A percentile compares a stretch with the other conserved stretches of the same genome.
Evolutionary conservation across 2,329 filamentous ascomycete genomes (phyloP).

Genomic region (Colletotrichum nymphaeae): DNA sequence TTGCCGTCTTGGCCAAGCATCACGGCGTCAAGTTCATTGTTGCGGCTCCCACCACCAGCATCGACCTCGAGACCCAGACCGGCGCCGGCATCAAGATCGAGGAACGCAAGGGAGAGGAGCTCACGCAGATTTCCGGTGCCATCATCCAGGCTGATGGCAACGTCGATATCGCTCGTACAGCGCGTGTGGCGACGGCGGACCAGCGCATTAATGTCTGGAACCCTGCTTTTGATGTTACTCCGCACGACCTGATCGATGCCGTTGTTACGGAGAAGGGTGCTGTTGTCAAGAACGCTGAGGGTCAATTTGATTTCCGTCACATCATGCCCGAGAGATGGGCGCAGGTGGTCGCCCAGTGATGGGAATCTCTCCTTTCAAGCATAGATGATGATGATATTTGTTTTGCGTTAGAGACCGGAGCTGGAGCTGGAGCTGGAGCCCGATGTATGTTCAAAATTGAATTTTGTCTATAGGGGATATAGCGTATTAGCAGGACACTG

Average conservation of each 20-base stretch:
- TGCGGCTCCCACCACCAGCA: slow-evolving; percentile 92
- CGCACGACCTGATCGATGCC: slow-evolving; percentile 87
- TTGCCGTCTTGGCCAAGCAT: slow-evolving; percentile 89
- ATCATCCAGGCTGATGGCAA: slow-evolving; percentile 72
- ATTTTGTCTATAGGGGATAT: neutral
- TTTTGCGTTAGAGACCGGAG: neutral
- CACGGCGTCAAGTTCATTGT: slow-evolving; percentile 96
- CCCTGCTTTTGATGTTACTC: slow-evolving; percentile 95
- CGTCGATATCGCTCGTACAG: slow-evolving; percentile 71
- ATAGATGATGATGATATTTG: neutral
- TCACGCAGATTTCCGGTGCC: slow-evolving; percentile 87
- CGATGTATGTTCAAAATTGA: neutral
- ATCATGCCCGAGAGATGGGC: slow-evolving; percentile 69
- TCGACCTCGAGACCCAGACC: slow-evolving; percentile 83
- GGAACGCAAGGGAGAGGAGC: slow-evolving; percentile 82
- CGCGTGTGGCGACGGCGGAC: slow-evolving; percentile 83
- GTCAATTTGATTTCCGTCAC: slow-evolving; percentile 73
- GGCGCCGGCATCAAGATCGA: slow-evolving; percentile 91
- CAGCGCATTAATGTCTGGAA: slow-evolving; percentile 92
- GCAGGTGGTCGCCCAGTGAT: slow-evolving; percentile 38
- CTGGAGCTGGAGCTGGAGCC: neutral
- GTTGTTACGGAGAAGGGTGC: slow-evolving; percentile 94
- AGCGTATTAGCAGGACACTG: neutral
- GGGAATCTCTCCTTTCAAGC: neutral
- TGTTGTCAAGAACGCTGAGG: slow-evolving; percentile 79